Evolutionary conservation across 768 basidiomycete genomes (phyloP).

Genomic region (Auricularia cornea): DNA sequence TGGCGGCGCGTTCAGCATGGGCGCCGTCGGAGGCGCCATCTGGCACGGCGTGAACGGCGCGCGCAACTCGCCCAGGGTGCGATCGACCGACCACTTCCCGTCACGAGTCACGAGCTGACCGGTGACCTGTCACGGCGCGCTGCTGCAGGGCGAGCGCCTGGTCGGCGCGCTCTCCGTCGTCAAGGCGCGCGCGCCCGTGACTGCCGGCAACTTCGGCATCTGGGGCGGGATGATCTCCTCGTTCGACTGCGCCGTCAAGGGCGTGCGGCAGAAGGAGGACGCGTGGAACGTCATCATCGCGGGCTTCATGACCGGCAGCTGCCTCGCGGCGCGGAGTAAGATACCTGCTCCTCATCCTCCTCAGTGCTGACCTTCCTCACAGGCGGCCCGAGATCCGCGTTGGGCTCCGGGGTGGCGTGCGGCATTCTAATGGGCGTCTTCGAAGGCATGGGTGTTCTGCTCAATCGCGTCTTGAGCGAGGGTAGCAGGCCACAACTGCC

Average conservation of each 20-base stretch:
- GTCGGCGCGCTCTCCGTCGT: constrained; percentile 92
- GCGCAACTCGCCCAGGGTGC: constrained; percentile 87
- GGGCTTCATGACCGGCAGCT: constrained; percentile 97
- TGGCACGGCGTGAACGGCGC: constrained; percentile 99
- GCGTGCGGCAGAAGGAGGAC: constrained; percentile 93
- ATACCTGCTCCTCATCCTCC: constrained; percentile 14
- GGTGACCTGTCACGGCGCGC: no score
- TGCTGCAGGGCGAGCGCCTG: constrained; percentile 79
- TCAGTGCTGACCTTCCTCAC: not conserved
- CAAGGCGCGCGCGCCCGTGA: constrained; percentile 96
- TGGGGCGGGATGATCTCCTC: constrained; percentile 99
- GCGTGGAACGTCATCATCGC: constrained; percentile 99
- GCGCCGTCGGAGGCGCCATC: constrained; percentile 93
- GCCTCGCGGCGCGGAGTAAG: constrained; percentile 87
- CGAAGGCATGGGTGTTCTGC: constrained; percentile 89
- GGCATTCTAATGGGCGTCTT: constrained; percentile 93
- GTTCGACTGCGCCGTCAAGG: constrained; percentile 97
- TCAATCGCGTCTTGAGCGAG: constrained; percentile 83
- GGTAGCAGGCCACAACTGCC: constrained; percentile 72
- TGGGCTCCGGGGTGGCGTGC: constrained; percentile 88
- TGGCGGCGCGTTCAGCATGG: constrained; percentile 96
- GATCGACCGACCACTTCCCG: constrained; percentile 17
- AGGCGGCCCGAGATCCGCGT: constrained; percentile 90
- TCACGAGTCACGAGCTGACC: not conserved
- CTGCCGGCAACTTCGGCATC: constrained; percentile 92